phyloP scores from a whole-genome alignment of 2,329 filamentous ascomycete species.

The Claviceps pusilla region DNA sequence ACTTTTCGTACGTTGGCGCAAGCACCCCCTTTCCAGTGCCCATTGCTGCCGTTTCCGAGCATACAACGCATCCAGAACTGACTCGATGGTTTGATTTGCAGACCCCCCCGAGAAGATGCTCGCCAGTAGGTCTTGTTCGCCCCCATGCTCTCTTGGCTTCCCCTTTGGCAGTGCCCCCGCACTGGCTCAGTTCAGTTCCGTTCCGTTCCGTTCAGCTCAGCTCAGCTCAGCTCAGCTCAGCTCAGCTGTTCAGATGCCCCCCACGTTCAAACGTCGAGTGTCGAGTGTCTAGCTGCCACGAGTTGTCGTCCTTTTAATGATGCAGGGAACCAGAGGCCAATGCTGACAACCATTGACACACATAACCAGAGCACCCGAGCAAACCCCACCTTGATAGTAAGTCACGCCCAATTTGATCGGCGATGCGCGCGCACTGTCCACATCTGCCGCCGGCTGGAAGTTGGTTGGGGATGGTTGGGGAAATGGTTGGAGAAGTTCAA shows the following conservation, averaged over 20 bases:
- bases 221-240: not conserved
- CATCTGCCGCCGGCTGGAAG: not conserved
- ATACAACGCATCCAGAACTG: not conserved
- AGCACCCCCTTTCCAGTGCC: not conserved
- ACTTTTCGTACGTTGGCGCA: constrained; percentile 44
- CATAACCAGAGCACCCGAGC: constrained; percentile 46
- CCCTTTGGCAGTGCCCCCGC: not conserved
- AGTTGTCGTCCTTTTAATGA: not conserved
- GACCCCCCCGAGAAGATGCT: constrained; percentile 54
- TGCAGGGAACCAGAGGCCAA: not conserved
- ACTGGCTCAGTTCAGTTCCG: too few relatives aligned
- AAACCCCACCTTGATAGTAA: constrained; percentile 53
- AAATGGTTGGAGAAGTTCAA: not conserved
- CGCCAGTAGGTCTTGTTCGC: constrained; percentile 36
- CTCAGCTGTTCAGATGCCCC: not conserved
- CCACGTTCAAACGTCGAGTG: not conserved
- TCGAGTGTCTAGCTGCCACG: not conserved
- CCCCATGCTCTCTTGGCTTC: not conserved
- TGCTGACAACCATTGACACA: constrained; percentile 16
- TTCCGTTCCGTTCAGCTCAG: too few relatives aligned
- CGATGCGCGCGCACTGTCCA: not conserved
- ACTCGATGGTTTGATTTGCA: constrained; percentile 14
- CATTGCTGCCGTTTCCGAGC: not conserved
- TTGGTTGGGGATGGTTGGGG: not conserved
- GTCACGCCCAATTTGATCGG: constrained; percentile 13